Conservation (phyloP, 108 stramenopile species). For the Stephanodiscus minutulus region DNA sequence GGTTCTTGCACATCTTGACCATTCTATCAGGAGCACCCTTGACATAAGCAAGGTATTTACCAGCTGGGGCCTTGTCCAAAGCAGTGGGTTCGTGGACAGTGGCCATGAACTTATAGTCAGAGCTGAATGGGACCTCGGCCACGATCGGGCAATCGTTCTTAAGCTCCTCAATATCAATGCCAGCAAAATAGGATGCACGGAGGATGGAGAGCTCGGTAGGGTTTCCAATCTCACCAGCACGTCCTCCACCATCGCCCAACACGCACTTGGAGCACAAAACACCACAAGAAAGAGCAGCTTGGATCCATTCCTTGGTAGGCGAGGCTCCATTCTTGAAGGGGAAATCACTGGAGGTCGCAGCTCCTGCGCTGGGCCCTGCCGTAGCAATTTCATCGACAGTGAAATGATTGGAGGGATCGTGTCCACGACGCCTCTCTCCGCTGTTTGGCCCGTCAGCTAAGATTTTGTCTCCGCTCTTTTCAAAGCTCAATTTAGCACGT, state of each 20-base stretch:
- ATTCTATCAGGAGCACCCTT: conserved; percentile 97
- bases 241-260: conserved; percentile 71
- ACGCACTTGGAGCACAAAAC: conserved; percentile 79
- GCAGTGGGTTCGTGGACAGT: conserved; percentile 64
- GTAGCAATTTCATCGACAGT: conserved; percentile 25
- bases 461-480: conserved; percentile 36
- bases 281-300: conserved; percentile 69
- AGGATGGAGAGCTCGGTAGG: conserved; percentile 86
- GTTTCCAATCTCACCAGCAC: conserved; percentile 86
- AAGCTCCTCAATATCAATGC: conserved; percentile 64
- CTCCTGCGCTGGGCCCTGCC: conserved; percentile 11
- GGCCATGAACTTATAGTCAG: conserved; percentile 89
- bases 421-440: conserved; percentile 32
- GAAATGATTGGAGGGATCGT: conserved; percentile 40
- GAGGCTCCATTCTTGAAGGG: conserved; percentile 65
- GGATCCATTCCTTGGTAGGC: conserved; percentile 55
- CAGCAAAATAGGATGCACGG: conserved; percentile 77
- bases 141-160: conserved; percentile 65
- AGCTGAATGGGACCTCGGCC: conserved; percentile 83
- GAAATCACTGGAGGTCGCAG: conserved; percentile 11
- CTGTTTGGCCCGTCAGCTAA: conserved; percentile 41
- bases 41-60: conserved; percentile 70
- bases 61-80: conserved; percentile 53
- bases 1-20: conserved; percentile 69
- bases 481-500: conserved; percentile 52